These are phyloP conservation scores for Penstemon davidsonii DNA, from an alignment of 257 asterid species.

Conservation along the genomic window DNA sequence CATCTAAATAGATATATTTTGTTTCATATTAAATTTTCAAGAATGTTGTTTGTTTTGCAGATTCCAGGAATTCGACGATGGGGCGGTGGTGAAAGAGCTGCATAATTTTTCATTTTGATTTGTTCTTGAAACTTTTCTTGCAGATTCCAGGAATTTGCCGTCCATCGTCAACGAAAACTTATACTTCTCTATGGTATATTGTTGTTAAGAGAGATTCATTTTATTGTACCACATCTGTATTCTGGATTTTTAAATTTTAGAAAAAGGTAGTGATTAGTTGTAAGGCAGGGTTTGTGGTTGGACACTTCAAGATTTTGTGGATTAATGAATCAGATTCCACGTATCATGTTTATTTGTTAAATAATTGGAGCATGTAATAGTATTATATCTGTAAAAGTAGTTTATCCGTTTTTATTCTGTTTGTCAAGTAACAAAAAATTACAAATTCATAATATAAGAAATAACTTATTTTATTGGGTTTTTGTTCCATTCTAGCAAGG, in stretches of 20 bases:
- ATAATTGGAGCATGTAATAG: not conserved
- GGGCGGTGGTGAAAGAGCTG: not conserved
- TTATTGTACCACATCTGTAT: slow-evolving; percentile 8
- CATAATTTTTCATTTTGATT: slow-evolving; percentile 3
- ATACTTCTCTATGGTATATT: not conserved
- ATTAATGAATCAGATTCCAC: not conserved
- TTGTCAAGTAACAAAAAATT: no score
- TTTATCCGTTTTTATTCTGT: not conserved
- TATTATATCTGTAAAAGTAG: not conserved
- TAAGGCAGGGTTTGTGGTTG: not conserved
- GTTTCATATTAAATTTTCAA: not conserved
- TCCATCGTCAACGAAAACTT: slow-evolving; percentile 29
- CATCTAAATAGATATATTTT: not conserved
- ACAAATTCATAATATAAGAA: not conserved
- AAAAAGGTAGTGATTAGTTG: not conserved
- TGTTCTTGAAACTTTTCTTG: slow-evolving; percentile 18
- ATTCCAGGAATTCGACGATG: no score
- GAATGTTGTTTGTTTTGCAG: not conserved
- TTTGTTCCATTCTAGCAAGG: not conserved
- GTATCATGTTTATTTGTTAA: not conserved
- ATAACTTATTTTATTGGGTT: not conserved
- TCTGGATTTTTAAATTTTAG: not conserved
- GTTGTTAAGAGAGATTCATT: not conserved
- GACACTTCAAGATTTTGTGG: not conserved
- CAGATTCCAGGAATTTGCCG: slow-evolving; percentile 54